Percentiles rank a stretch among this genome's conserved stretches.
phyloP scores from a whole-genome alignment of 352 stramenopile genomes.

The Lagenidium giganteum region DNA sequence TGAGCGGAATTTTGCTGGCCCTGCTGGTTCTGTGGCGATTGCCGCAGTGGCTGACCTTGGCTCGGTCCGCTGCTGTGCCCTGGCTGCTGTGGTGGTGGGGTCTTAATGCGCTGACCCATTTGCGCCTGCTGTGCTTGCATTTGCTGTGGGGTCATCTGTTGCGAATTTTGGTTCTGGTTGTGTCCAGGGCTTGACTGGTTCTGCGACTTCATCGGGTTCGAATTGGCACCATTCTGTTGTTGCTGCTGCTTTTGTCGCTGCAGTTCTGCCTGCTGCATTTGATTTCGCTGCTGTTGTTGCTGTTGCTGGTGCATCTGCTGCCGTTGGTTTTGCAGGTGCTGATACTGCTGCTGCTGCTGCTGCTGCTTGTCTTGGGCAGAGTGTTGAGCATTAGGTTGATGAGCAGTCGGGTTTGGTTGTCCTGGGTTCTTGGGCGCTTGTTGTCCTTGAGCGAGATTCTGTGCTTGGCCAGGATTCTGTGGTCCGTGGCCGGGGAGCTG shows the following conservation, averaged over 20 bases:
- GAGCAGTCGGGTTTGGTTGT: slow-evolving; percentile 8
- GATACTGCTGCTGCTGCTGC: slow-evolving; percentile 24
- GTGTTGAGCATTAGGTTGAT: too few species aligned
- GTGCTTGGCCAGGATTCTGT: slow-evolving; percentile 9
- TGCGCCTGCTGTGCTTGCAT: too few species aligned
- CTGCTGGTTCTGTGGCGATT: slow-evolving; percentile 5
- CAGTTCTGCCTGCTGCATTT: slow-evolving; percentile 16
- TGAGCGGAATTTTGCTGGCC: slow-evolving; percentile 1
- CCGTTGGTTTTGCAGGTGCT: slow-evolving; percentile 43
- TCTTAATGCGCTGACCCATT: too few species aligned
- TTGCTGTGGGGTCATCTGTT: too few species aligned
- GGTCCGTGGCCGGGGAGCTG: slow-evolving; percentile 12
- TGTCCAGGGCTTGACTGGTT: too few species aligned
- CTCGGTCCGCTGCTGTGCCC: too few species aligned
- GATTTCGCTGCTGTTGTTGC: slow-evolving; percentile 31
- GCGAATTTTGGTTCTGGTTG: too few species aligned
- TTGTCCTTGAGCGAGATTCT: slow-evolving; percentile 1
- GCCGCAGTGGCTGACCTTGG: too few species aligned
- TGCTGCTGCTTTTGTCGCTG: slow-evolving; percentile 15
- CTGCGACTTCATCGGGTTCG: not conserved
- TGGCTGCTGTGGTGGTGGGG: too few species aligned
- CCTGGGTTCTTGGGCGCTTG: slow-evolving; percentile 3
- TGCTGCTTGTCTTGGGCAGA: slow-evolving; percentile 39
- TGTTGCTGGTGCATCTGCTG: slow-evolving; percentile 55
- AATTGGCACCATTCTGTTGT: not conserved